Conservation (phyloP, 23 red algal genomes). For the Agarophyton chilense region DNA sequence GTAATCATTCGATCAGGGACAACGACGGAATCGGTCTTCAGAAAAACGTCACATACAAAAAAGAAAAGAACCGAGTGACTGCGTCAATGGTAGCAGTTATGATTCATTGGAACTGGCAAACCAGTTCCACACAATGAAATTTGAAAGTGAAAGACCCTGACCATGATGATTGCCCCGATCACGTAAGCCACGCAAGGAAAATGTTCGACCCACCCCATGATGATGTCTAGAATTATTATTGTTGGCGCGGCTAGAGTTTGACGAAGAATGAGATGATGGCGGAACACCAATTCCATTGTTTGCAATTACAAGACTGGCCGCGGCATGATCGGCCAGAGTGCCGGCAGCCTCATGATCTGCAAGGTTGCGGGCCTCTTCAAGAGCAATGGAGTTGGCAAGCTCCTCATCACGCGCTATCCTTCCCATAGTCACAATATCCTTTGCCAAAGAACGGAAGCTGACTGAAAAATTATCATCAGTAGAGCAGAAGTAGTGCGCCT, state of each 20-base stretch:
- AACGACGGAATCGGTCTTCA: background rate
- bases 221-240: constrained; percentile 21
- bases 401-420: constrained; percentile 62
- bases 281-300: constrained; percentile 62
- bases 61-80: background rate
- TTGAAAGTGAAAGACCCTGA: constrained; percentile 41
- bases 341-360: constrained; percentile 53
- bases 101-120: constrained; percentile 66
- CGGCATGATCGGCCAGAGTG: constrained; percentile 39
- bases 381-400: constrained; percentile 62
- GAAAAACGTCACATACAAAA: constrained; percentile 19
- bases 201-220: constrained; percentile 57
- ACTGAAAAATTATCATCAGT: constrained; percentile 63
- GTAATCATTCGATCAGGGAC: background rate
- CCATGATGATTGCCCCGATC: constrained; percentile 47
- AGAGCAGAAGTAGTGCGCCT: constrained; percentile 61
- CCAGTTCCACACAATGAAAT: constrained; percentile 40
- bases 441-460: constrained; percentile 63
- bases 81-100: constrained; percentile 29
- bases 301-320: constrained; percentile 54
- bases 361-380: constrained; percentile 58
- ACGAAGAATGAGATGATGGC: constrained; percentile 9
- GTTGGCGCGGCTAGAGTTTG: constrained; percentile 19
- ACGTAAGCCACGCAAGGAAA: constrained; percentile 47
- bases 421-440: constrained; percentile 67